Evolutionary conservation across 164 flowering plant genomes (phyloP).

Genomic region (Aristolochia fimbriata): DNA sequence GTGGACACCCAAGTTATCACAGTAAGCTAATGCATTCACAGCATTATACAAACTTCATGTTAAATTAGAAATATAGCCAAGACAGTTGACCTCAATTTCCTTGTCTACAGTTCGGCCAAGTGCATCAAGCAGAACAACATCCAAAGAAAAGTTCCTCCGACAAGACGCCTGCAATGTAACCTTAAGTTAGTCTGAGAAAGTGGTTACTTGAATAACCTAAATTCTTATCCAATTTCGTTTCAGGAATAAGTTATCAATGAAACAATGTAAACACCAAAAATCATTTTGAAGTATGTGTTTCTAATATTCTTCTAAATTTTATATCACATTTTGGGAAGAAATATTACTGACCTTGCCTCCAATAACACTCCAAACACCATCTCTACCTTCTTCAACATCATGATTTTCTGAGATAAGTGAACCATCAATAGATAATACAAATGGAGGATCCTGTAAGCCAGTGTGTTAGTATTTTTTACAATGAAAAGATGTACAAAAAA

Average conservation of each 20-base stretch:
- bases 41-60: neutral
- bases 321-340: neutral
- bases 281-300: neutral
- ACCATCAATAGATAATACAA: slow-evolving; percentile 44
- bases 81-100: slow-evolving; percentile 52
- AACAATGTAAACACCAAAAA: neutral
- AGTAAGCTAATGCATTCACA: neutral
- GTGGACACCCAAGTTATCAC: neutral
- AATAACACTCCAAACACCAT: slow-evolving; percentile 81
- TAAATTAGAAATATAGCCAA: neutral
- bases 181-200: neutral
- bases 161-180: slow-evolving; percentile 59
- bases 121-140: slow-evolving; percentile 53
- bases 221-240: too few species aligned
- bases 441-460: slow-evolving; percentile 57
- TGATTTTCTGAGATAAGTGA: slow-evolving; percentile 42
- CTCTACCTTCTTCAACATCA: slow-evolving; percentile 61
- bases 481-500: neutral
- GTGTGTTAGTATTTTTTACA: slow-evolving; percentile 2
- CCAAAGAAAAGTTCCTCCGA: slow-evolving; percentile 67
- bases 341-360: slow-evolving; percentile 69
- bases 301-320: neutral
- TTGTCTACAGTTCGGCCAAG: slow-evolving; percentile 43
- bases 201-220: too few species aligned
- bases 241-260: too few species aligned